Base-by-base conservation (phyloP, 2,329 filamentous ascomycete genomes). In the Fusarium humuli region DNA sequence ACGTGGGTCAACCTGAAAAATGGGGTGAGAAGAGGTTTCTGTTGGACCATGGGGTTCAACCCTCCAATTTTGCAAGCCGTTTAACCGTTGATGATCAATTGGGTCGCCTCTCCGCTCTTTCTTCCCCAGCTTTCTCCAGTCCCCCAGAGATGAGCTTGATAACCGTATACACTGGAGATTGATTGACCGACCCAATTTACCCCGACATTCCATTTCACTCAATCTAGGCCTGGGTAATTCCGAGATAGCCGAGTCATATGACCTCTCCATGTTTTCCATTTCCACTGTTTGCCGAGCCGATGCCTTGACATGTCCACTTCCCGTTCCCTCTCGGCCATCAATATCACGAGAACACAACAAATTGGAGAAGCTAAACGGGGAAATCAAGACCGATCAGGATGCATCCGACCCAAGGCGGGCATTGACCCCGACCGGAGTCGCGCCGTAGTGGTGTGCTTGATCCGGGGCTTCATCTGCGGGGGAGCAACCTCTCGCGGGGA, bases 361-460 rank as follows among this genome's bases (percentile, higher is more conserved):
- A 53, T 60, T 65, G 50, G 69, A 57, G 69, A 54, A 67, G 49
- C 49, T 53, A 53, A 55, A 58, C 69, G 70, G 70, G 70, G 70
- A 59, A 72, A 73, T 71, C 54, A 56, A 41, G 47, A 46, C 70
- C 70, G 67, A 66, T 50, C 30, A 59, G 54, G 60, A 66, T 72
- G 70, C 52, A 68, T 62, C 58, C 57, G 25, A 20, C 49, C 54
- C 25, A 32, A 61, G 48, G 57, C 45, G 58, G 61, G 60, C 44
- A 23, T 48, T 48, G 25, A 65, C 65, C 61, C 67, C 55, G 59
- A 69, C 69, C 69, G 69, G 61, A 72, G 65, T 71, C 57, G 70
- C 69, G 69, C 69, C 61, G 69, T 67, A 57, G 61, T 67, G 55
- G 62, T 70, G 66, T 70, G 34, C 58, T 70, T 60, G 44, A 55